A percentile compares a stretch with the other conserved stretches of the same genome.
Conservation (phyloP, 2,329 filamentous ascomycete species). For the Geoglossum cookeanum region DNA sequence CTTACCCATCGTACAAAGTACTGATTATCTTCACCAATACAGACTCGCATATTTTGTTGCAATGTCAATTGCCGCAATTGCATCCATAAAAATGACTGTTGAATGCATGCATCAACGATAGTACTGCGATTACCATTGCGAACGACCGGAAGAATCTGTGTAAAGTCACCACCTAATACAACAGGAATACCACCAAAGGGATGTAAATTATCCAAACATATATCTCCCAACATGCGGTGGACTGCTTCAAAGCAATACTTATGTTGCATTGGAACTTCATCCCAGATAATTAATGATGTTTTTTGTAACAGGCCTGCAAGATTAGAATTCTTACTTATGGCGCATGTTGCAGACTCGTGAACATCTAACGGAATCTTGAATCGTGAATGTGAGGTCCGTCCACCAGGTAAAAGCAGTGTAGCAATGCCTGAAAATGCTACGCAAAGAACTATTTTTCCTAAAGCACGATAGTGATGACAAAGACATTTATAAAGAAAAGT, state of each 20-base stretch:
- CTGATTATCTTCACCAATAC: too few relatives aligned
- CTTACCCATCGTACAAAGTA: neutral
- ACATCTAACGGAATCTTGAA: constrained; percentile 5
- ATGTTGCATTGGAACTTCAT: neutral
- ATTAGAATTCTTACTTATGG: neutral
- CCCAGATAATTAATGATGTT: too few relatives aligned
- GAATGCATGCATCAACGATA: neutral
- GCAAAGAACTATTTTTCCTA: too few relatives aligned
- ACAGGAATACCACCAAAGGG: neutral
- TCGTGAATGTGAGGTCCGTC: constrained; percentile 2
- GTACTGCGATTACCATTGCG: neutral
- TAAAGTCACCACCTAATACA: neutral
- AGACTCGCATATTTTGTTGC: neutral
- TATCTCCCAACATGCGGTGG: neutral
- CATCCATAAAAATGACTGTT: neutral
- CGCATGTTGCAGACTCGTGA: neutral
- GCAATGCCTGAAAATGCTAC: too few relatives aligned
- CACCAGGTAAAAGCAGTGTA: neutral
- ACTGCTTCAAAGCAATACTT: constrained; percentile 2
- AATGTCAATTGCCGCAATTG: neutral
- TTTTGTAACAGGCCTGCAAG: neutral
- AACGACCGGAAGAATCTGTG: neutral
- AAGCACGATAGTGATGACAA: too few relatives aligned
- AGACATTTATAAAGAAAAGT: too few relatives aligned
- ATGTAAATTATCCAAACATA: neutral